Conservation (phyloP, 2,329 filamentous ascomycete species). For the Aureobasidium uvarum region DNA sequence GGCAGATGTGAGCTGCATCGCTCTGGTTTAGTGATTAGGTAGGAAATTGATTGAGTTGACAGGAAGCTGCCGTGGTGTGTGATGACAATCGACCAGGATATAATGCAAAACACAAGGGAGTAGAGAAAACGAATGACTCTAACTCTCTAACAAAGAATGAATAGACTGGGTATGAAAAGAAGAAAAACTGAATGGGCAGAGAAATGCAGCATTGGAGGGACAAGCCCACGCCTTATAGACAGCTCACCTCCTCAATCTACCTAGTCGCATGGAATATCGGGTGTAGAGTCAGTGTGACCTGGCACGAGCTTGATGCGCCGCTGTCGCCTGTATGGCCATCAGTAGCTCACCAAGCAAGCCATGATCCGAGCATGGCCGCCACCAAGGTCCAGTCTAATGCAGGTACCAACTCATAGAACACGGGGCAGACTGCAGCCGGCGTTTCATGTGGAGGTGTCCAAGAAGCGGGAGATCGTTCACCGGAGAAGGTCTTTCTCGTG, state of each 20-base stretch:
- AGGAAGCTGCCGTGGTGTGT: conserved; percentile 27
- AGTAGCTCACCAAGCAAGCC: conserved; percentile 14
- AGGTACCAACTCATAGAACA: conserved; percentile 23
- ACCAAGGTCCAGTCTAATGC: conserved; percentile 20
- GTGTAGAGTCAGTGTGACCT: conserved; percentile 17
- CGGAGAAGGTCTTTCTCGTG: conserved; percentile 22
- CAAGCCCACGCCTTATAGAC: conserved; percentile 16
- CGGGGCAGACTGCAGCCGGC: conserved; percentile 21
- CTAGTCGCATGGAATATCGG: neutral
- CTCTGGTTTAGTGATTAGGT: conserved; percentile 25
- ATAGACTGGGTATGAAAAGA: conserved; percentile 30
- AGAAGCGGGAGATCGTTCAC: conserved; percentile 19
- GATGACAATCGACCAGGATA: conserved; percentile 31
- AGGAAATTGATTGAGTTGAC: conserved; percentile 17
- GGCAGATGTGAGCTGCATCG: conserved; percentile 35
- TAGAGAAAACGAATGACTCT: conserved; percentile 50
- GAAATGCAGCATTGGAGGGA: conserved; percentile 24
- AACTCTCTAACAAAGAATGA: conserved; percentile 36
- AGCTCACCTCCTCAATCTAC: neutral
- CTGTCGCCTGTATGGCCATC: conserved; percentile 18
- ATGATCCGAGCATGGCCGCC: conserved; percentile 22
- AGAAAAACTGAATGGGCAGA: conserved; percentile 31
- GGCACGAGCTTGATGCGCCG: conserved; percentile 25
- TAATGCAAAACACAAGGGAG: conserved; percentile 31
- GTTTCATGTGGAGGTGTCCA: conserved; percentile 22